These are phyloP conservation scores for Cyamopsis tetragonoloba DNA, from an alignment of 306 rosid genomes.

Conservation along the genomic window DNA sequence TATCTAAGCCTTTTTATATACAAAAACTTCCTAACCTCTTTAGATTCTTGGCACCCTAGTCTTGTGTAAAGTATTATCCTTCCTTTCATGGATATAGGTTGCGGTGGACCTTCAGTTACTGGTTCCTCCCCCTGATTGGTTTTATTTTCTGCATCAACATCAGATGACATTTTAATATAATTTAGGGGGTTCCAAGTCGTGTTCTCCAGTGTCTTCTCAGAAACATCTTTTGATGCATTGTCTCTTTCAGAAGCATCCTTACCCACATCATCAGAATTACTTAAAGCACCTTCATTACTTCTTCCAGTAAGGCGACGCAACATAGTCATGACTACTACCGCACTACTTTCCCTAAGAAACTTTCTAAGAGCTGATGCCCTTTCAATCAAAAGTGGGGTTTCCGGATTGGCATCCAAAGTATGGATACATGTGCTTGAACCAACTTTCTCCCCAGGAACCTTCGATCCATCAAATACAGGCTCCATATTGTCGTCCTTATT, in stretches of 20 bases:
- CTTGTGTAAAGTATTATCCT: slow-evolving; percentile 66
- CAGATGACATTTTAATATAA: slow-evolving; percentile 42
- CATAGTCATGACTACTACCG: slow-evolving; percentile 49
- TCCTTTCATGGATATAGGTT: slow-evolving; percentile 54
- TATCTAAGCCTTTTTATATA: slow-evolving; percentile 60
- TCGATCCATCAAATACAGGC: slow-evolving; percentile 58
- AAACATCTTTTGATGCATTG: slow-evolving; percentile 29
- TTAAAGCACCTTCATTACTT: slow-evolving; percentile 29
- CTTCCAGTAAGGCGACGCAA: slow-evolving; percentile 61
- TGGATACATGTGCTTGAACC: slow-evolving; percentile 29
- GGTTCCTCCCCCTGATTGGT: slow-evolving; percentile 37
- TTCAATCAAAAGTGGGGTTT: slow-evolving; percentile 46
- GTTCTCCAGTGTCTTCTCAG: slow-evolving; percentile 44
- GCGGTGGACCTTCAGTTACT: slow-evolving; percentile 26
- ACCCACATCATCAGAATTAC: slow-evolving; percentile 18
- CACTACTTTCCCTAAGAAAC: slow-evolving; percentile 60
- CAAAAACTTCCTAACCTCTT: slow-evolving; percentile 53
- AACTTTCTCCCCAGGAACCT: slow-evolving; percentile 45
- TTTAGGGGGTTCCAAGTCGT: slow-evolving; percentile 54
- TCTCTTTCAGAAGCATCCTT: slow-evolving; percentile 35
- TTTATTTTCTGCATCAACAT: slow-evolving; percentile 34
- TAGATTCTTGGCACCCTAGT: slow-evolving; percentile 64
- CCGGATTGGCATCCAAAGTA: slow-evolving; percentile 41
- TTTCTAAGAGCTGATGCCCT: slow-evolving; percentile 63
- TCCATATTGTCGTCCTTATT: slow-evolving; percentile 40